phyloP scores from a whole-genome alignment of 225 moss, liverwort and hornwort genomes.

The Rhytidiadelphus loreus region DNA sequence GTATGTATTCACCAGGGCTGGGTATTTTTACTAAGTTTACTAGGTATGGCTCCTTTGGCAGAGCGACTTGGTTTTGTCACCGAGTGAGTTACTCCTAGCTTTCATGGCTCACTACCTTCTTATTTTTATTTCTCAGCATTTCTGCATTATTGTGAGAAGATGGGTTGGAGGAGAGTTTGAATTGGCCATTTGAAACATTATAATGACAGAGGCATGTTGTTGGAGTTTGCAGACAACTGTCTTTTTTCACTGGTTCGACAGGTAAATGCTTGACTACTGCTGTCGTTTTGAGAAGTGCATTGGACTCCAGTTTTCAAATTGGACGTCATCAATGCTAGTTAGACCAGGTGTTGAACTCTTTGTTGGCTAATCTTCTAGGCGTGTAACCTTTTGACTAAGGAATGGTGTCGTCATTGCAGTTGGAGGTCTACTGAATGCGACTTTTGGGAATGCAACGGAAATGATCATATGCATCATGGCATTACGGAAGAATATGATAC shows the following conservation, averaged over 20 bases:
- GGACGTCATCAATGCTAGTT: not conserved
- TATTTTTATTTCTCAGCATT: not conserved
- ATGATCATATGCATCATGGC: constrained; percentile 83
- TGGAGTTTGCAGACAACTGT: constrained; percentile 38
- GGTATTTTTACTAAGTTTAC: constrained; percentile 56
- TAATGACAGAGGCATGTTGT: not conserved
- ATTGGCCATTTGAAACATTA: not conserved
- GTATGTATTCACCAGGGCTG: constrained; percentile 30
- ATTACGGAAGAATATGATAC: constrained; percentile 72
- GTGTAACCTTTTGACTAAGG: not conserved
- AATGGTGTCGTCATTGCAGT: constrained; percentile 18
- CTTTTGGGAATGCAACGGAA: constrained; percentile 87
- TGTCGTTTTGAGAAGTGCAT: not conserved
- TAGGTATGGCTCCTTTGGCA: constrained; percentile 75
- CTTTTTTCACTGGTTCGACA: constrained; percentile 49
- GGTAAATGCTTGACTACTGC: constrained; percentile 4
- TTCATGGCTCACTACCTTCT: not conserved
- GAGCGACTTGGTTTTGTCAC: constrained; percentile 82
- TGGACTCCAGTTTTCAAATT: not conserved
- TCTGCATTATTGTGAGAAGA: not conserved
- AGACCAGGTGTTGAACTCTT: not conserved
- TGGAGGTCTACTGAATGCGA: constrained; percentile 78
- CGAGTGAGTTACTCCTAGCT: constrained; percentile 36
- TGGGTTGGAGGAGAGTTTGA: not conserved
- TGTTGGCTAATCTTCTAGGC: not conserved